Base-by-base conservation (phyloP, 345 rosid species). In the Noccaea caerulescens region DNA sequence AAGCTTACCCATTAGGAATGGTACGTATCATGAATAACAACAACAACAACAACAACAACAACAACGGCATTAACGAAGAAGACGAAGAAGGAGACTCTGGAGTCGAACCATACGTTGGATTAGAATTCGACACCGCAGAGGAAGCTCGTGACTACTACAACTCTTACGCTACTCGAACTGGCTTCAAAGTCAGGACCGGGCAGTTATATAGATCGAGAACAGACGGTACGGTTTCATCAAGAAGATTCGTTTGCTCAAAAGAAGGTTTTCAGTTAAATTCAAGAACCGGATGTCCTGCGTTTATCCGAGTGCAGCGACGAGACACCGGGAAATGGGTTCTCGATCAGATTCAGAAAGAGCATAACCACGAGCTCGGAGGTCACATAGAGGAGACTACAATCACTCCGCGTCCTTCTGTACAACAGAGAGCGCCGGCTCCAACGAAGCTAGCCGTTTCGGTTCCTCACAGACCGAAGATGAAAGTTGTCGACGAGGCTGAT, bases 211-310 rank as follows among this genome's bases (percentile, higher is more conserved):
- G 98, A 32, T 90, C 96, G 0, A 86, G 98, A 56, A 80, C 86
- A 1, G 92, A 92, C 79, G 98, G 98, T 13, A 83, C 98, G 0
- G 91, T 92, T 79, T 83, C 91, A 20, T 90, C 91, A 0, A 88
- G 98, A 46, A 86, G 92, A 54, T 92, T 77, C 63, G 95, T 92
- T 43, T 92, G 98, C 78, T 80, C 88, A 0, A 88, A 88, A 77
- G 96, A 92, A 76, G 98, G 98, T 27, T 86, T 86, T 80, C 96
- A 92, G 80, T 78, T 92, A 12, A 81, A 80, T 79, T 90, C 96
- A 27, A 90, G 96, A 80, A 82, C 86, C 0, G 98, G 98, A 1
- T 92, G 98, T 79, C 85, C 98, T 10, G 98, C 96, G 23, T 90
- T 90, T 65, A 75, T 92, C 39, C 81, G 98, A 63, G 98, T 92